Percentiles rank a stretch among this genome's conserved stretches.
Evolutionary conservation across 306 rosid species (phyloP).

Genomic region (Quillaja saponaria): DNA sequence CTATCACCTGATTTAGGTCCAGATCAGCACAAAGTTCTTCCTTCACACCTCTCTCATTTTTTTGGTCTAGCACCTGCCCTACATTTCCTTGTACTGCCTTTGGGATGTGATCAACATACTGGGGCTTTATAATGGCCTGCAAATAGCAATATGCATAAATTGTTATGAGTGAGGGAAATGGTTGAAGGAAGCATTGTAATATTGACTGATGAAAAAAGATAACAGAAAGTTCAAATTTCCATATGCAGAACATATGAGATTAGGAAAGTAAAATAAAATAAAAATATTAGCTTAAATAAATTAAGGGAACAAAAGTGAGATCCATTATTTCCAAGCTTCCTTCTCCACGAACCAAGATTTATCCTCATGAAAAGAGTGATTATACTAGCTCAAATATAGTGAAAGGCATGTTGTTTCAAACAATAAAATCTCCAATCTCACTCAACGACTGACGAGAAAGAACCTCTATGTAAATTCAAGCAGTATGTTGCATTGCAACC

Average conservation of each 20-base stretch:
- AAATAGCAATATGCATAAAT: not conserved
- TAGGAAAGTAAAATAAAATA: too few species aligned
- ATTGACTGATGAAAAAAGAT: not conserved
- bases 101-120: constrained; percentile 95
- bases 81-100: constrained; percentile 99
- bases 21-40: constrained; percentile 74
- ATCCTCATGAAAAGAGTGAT: too few species aligned
- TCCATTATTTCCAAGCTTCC: too few species aligned
- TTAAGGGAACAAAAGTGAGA: not conserved
- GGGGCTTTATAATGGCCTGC: constrained; percentile 96
- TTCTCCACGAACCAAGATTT: too few species aligned
- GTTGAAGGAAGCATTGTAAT: not conserved
- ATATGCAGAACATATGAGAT: not conserved
- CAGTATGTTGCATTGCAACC: too few species aligned
- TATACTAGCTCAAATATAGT: too few species aligned
- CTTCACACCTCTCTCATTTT: constrained; percentile 80
- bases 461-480: too few species aligned
- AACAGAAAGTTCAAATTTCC: not conserved
- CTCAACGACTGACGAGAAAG: too few species aligned
- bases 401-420: too few species aligned
- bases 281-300: constrained; percentile 3
- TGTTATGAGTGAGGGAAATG: not conserved
- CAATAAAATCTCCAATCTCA: too few species aligned
- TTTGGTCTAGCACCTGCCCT: constrained; percentile 85
- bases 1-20: constrained; percentile 91